phyloP scores from a whole-genome alignment of 192 early-diverging fungal genomes.

The Entophlyctis luteolus region DNA sequence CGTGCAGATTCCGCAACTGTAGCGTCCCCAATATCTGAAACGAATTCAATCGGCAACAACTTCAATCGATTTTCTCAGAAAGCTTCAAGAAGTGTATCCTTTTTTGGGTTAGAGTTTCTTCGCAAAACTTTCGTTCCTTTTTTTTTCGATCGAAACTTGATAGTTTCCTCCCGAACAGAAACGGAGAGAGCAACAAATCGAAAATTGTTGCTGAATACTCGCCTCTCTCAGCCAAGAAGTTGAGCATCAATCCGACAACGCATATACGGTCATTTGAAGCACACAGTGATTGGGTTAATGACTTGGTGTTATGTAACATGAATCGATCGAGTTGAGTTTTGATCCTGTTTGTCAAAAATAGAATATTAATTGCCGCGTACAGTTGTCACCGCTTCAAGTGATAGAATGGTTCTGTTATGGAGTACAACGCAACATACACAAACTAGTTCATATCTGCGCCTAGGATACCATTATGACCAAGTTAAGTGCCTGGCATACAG shows the following conservation, averaged over 20 bases:
- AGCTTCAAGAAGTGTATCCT: constrained; percentile 5
- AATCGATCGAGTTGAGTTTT: constrained; percentile 56
- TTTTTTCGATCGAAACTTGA: neutral
- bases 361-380: constrained; percentile 2
- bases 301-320: constrained; percentile 70
- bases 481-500: constrained; percentile 87
- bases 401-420: constrained; percentile 81
- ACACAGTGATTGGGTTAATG: constrained; percentile 98
- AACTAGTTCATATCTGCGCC: constrained; percentile 37
- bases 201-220: too few relatives aligned
- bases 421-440: constrained; percentile 43
- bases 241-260: constrained; percentile 52
- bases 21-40: too few relatives aligned
- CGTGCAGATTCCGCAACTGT: too few relatives aligned
- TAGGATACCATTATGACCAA: constrained; percentile 88
- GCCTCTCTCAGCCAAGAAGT: too few relatives aligned
- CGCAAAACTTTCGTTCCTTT: neutral
- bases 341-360: neutral
- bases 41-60: too few relatives aligned
- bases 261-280: constrained; percentile 66
- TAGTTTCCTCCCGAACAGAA: neutral
- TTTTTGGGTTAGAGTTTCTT: constrained; percentile 1
- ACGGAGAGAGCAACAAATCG: too few relatives aligned
- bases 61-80: too few relatives aligned
- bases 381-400: constrained; percentile 68